phyloP scores from a whole-genome alignment of 1,139 yeast species.

The Nakaseomyces delphensis region DNA sequence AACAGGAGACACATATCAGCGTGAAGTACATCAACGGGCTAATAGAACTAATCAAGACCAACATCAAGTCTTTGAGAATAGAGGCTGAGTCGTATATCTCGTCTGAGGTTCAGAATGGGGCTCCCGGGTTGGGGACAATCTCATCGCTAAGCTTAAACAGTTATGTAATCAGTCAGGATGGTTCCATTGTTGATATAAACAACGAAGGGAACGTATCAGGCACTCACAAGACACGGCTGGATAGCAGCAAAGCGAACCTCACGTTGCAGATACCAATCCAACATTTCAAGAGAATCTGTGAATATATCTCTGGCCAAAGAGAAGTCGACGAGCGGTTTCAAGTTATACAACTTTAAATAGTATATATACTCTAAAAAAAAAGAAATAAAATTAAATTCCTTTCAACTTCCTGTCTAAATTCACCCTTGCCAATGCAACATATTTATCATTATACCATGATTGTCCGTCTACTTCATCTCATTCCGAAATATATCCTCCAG shows the following conservation, averaged over 20 bases:
- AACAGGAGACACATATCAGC: conserved; percentile 59
- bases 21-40: conserved; percentile 74
- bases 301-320: conserved; percentile 58
- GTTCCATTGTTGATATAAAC: conserved; percentile 19
- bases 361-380: neutral
- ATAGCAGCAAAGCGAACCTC: conserved; percentile 5
- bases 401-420: no score
- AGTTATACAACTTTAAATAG: conserved; percentile 31
- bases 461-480: neutral
- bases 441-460: neutral
- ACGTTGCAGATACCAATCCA: conserved; percentile 14
- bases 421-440: no score
- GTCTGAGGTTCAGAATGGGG: neutral
- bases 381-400: neutral
- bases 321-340: conserved; percentile 56
- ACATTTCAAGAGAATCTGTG: conserved; percentile 50
- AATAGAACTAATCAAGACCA: conserved; percentile 73
- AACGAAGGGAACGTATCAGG: neutral
- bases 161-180: conserved; percentile 23
- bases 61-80: conserved; percentile 48
- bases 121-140: neutral
- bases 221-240: conserved; percentile 1
- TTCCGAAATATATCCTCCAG: no score
- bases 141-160: neutral
- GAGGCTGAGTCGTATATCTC: conserved; percentile 19